Evolutionary conservation across 2,329 filamentous ascomycete genomes (phyloP), one percentile per base, ranked within the genome.

Genomic region (Pseudocercospora pini-densiflorae): DNA sequence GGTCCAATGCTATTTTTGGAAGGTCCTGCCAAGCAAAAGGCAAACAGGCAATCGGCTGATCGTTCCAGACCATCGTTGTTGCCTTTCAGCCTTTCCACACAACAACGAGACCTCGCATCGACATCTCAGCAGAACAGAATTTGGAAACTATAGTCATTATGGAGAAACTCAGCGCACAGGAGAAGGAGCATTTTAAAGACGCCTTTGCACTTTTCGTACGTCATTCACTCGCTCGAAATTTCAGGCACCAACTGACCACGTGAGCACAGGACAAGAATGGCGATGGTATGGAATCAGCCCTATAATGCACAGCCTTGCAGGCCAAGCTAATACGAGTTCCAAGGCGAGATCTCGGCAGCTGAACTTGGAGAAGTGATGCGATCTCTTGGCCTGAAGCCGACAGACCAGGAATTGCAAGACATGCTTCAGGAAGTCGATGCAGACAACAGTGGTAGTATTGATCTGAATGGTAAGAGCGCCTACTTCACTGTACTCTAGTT

Each of bases 291-390:
- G 5, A 5, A 58, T 19, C 43, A 59, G 24, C 21, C 54, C 21
- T 21, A 16, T 16, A 31, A 1, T 12, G 27, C 16, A 24, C 54
- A 24, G 24, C 33, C 60, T 59, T 43, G 40, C 1, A 29, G 23
- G 5, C 5, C 51, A 23, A 29, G 29, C 55, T 49, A 36, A 54
- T 45, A n/a, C 23, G n/a, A 23, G 4, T 40, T 43, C 27, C 33
- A 36, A 69, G 67, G 67, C 60, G 67, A 67, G 53, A 69, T 69
- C 55, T 67, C 67, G 27, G 65, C 67, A 12, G 65, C 62, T 29
- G 67, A 69, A 43, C 65, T 69, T 10, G 67, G 67, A 57, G 63
- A 63, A 36, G 67, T 69, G 19, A 69, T 69, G 67, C 65, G 65
- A 21, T 65, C 65, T 19, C 61, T 69, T 4, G 67, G 67, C 40